Evolutionary conservation across 768 basidiomycete species (phyloP), one percentile per base, ranked within the genome.

Genomic region (Tulasnella sp.): DNA sequence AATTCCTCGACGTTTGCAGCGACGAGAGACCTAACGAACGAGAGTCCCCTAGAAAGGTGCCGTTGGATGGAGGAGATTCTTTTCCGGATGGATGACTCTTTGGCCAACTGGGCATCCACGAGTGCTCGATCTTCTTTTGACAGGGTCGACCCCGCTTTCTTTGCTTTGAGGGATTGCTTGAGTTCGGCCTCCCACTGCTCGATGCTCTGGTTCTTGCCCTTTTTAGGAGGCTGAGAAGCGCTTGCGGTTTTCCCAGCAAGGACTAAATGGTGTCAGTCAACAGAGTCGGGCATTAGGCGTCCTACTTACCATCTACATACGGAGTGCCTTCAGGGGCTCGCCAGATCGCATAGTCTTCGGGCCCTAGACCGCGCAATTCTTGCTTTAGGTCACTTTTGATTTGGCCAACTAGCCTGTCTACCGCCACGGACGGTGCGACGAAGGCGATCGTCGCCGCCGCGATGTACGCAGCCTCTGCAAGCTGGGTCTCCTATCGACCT

Each of bases 181-280:
- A 97, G 85, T 77, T 99, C 96, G 36, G 91, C 91, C 78, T 99
- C 97, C 97, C 97, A 99, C 80, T 93, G 91, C 22, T 93, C 91
- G 17, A 97, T 92, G 42, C 93, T 94, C 6, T 92, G 89, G 76
- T 91, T 92, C 79, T 97, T 98, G 17, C 94, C 93, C 81, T 96
- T 97, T 79, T 83, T 81, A 78, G 82, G 84, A 68, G 80, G 84
- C 4, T 87, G 85, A 0, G 85, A 86, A 14, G 37, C 31, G 31
- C 37, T 64, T 38, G 52, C 31, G n/a, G 6, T 37, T n/a, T 91
- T 91, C 75, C 87, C 88, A 1, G 86, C 85, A 17, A 96, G 84
- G 2, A 93, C 93, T 93, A 79, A 14, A 58, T 75, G 37, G 36
- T 15, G 64, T 39, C 29, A n/a, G 39, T 22, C n/a, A 74, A 25